These are phyloP conservation scores for Colletotrichum sp. DNA, from an alignment of 2,329 filamentous ascomycete genomes.

Conservation along the genomic window DNA sequence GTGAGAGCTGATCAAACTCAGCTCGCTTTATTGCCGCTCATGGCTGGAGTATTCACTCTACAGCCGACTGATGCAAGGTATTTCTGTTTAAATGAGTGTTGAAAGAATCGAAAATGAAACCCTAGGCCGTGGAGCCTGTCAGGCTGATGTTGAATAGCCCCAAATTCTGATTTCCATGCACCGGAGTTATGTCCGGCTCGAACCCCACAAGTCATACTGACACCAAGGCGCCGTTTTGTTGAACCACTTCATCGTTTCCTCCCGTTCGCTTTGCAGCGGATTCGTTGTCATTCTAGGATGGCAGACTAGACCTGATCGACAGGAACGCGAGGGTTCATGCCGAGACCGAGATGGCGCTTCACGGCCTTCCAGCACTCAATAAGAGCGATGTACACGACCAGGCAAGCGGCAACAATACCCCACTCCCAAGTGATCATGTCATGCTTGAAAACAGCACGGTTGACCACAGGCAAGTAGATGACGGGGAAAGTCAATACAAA, in stretches of 20 bases:
- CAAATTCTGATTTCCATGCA: neutral
- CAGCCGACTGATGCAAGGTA: neutral
- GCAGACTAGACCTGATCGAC: neutral
- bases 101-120: neutral
- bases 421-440: constrained; percentile 73
- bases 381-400: constrained; percentile 64
- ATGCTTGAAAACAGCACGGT: constrained; percentile 72
- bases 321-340: constrained; percentile 22
- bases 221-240: neutral
- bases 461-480: constrained; percentile 72
- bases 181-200: neutral
- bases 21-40: neutral
- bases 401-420: constrained; percentile 67
- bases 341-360: constrained; percentile 57
- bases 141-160: constrained; percentile 22
- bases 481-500: constrained; percentile 66
- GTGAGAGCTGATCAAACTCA: neutral
- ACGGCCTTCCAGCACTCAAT: constrained; percentile 73
- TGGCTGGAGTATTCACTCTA: constrained; percentile 2
- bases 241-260: neutral
- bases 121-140: neutral
- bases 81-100: neutral
- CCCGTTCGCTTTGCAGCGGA: neutral
- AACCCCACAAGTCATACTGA: neutral
- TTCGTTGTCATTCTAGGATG: neutral